Percentiles rank a stretch among this genome's conserved stretches.
Evolutionary conservation across 768 basidiomycete species (phyloP).

Genomic region (Lactifluus subvellereus): DNA sequence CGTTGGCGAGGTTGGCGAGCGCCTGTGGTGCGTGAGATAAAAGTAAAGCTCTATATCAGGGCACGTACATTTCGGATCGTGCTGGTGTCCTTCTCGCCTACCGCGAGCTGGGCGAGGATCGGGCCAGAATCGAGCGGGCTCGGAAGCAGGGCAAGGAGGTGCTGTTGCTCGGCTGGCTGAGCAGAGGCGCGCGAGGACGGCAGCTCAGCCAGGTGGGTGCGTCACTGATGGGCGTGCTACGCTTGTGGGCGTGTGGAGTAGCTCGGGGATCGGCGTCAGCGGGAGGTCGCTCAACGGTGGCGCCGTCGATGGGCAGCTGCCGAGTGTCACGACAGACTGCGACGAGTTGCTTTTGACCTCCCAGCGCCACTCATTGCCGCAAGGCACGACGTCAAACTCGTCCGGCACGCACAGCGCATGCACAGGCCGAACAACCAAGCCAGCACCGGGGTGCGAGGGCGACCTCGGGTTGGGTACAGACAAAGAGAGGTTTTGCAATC

Average conservation of each 20-base stretch:
- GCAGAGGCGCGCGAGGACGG: neutral
- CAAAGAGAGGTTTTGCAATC: constrained; percentile 4
- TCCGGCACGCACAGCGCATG: neutral
- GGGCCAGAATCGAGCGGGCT: constrained; percentile 6
- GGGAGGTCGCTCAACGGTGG: constrained; percentile 19
- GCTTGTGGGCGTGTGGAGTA: constrained; percentile 15
- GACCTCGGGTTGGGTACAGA: neutral
- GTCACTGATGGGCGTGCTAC: neutral
- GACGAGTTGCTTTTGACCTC: constrained; percentile 2
- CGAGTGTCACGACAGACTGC: constrained; percentile 6
- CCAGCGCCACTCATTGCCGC: neutral
- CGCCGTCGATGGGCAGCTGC: constrained; percentile 16
- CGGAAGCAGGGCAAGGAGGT: constrained; percentile 1
- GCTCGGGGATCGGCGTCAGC: constrained; percentile 19
- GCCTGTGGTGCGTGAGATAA: neutral
- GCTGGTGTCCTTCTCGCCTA: neutral
- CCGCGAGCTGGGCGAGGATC: neutral
- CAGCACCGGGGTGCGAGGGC: neutral
- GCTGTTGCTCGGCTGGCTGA: neutral
- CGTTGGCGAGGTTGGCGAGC: neutral
- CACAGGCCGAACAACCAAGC: neutral
- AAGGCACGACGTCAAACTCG: neutral
- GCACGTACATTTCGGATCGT: constrained; percentile 8
- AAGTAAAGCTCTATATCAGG: neutral
- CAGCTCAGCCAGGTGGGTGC: neutral